Evolutionary conservation across 169 alveolate species (phyloP).

Genomic region (Plasmodium sp.): DNA sequence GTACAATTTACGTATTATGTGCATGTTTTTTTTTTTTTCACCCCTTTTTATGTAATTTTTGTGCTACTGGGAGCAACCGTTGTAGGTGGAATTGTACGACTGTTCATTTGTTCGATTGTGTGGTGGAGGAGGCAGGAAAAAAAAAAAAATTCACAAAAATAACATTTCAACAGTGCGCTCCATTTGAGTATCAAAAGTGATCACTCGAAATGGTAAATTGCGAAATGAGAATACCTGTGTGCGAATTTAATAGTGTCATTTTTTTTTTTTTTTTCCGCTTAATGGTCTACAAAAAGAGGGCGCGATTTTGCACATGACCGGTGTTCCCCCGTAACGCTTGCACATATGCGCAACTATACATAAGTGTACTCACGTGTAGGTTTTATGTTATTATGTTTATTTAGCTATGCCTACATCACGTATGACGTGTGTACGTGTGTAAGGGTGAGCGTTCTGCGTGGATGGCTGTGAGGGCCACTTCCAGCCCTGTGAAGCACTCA

Average conservation of each 20-base stretch:
- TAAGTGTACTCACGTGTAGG: not conserved
- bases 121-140: not conserved
- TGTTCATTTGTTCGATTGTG: not conserved
- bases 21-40: not conserved
- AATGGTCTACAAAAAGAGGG: not conserved
- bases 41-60: not conserved
- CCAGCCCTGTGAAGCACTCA: not conserved
- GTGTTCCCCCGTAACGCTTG: not conserved
- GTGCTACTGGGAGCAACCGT: not conserved
- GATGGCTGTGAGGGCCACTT: not conserved
- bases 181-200: not conserved
- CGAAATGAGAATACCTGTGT: not conserved
- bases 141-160: not conserved
- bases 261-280: not conserved
- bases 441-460: not conserved
- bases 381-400: not conserved
- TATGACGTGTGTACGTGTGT: too few relatives aligned
- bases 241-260: not conserved
- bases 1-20: not conserved
- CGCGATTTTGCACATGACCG: not conserved
- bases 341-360: not conserved
- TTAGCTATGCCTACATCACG: not conserved
- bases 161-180: not conserved
- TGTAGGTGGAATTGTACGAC: not conserved
- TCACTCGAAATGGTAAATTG: not conserved